Percentiles rank a stretch among this genome's conserved stretches.
phyloP scores from a whole-genome alignment of 1,139 yeast species.

The Kodamaea arcana region DNA sequence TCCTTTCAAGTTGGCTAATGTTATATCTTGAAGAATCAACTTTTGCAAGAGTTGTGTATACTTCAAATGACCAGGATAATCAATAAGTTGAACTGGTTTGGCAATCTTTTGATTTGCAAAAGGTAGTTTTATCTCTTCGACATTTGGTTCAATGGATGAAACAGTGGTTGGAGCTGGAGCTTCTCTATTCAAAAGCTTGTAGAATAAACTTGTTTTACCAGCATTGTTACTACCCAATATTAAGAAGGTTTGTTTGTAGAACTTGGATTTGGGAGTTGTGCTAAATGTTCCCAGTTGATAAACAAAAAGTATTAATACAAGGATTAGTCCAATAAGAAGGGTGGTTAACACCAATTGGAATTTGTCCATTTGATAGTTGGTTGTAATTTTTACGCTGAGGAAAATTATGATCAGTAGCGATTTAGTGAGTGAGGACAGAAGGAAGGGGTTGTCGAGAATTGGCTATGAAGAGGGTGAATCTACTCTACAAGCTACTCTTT shows the following conservation, averaged over 20 bases:
- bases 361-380: slow-evolving; percentile 17
- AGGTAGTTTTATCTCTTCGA: slow-evolving; percentile 29
- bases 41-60: slow-evolving; percentile 50
- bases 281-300: slow-evolving; percentile 12
- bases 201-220: slow-evolving; percentile 74
- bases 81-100: slow-evolving; percentile 51
- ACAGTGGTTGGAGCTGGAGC: slow-evolving; percentile 28
- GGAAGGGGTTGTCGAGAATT: no score
- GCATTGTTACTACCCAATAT: slow-evolving; percentile 68
- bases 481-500: no score
- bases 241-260: slow-evolving; percentile 52
- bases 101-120: slow-evolving; percentile 30
- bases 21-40: slow-evolving; percentile 39
- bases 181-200: slow-evolving; percentile 18
- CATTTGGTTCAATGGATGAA: slow-evolving; percentile 42
- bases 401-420: background rate
- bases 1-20: slow-evolving; percentile 53
- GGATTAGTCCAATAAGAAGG: slow-evolving; percentile 17
- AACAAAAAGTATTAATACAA: slow-evolving; percentile 14
- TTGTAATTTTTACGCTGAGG: background rate
- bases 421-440: no score
- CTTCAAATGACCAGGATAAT: slow-evolving; percentile 84
- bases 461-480: no score
- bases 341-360: slow-evolving; percentile 17
- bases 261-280: slow-evolving; percentile 14